Conservation (phyloP, 805 yeast species). For the Ogataea angusta region DNA sequence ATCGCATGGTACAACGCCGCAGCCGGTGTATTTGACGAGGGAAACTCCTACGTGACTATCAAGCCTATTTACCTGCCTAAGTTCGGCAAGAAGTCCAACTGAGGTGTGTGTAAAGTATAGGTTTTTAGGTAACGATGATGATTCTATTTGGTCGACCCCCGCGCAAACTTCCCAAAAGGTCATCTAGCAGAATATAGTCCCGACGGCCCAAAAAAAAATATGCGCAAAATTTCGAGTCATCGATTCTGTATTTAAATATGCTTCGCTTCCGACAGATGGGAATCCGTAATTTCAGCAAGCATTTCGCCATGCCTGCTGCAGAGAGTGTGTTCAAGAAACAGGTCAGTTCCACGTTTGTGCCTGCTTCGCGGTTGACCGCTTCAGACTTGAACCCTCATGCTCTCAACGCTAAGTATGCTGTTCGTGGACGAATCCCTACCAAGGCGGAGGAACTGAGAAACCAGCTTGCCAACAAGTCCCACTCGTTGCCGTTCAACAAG, state of each 20-base stretch:
- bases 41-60: slow-evolving; percentile 56
- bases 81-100: slow-evolving; percentile 19
- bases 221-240: background rate
- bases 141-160: slow-evolving; percentile 1
- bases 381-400: slow-evolving; percentile 69
- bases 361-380: slow-evolving; percentile 37
- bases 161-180: slow-evolving; percentile 8
- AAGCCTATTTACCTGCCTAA: slow-evolving; percentile 32
- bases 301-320: slow-evolving; percentile 1
- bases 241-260: slow-evolving; percentile 1
- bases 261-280: background rate
- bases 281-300: slow-evolving; percentile 1
- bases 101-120: background rate
- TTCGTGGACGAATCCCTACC: slow-evolving; percentile 90
- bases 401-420: slow-evolving; percentile 89
- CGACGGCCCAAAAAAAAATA: background rate
- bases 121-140: background rate
- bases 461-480: slow-evolving; percentile 51
- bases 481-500: slow-evolving; percentile 67
- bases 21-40: slow-evolving; percentile 63
- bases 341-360: slow-evolving; percentile 21
- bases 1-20: slow-evolving; percentile 70
- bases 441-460: slow-evolving; percentile 81
- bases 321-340: slow-evolving; percentile 8
- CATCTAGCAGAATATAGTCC: background rate